phyloP scores from a whole-genome alignment of 2,329 filamentous ascomycete species.

The Thielaviopsis cerberus region DNA sequence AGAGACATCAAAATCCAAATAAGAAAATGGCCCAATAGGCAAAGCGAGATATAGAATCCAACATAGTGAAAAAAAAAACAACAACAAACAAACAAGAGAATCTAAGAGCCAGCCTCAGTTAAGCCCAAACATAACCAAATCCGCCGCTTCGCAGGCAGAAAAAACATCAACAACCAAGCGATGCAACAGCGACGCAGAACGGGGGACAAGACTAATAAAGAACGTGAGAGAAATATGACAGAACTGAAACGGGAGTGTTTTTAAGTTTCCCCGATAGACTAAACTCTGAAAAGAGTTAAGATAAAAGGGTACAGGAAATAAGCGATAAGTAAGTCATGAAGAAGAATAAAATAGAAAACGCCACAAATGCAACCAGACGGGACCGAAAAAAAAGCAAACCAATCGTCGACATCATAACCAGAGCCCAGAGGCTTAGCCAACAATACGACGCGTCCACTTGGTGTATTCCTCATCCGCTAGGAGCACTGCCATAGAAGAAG shows the following conservation, averaged over 20 bases:
- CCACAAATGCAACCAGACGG: not conserved
- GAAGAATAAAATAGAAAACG: not conserved
- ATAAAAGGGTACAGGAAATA: not conserved
- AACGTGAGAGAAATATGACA: not conserved
- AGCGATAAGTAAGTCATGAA: not conserved
- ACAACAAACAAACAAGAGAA: not conserved
- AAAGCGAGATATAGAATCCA: no score
- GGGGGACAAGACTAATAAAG: not conserved
- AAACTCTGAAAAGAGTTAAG: not conserved
- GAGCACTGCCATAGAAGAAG: constrained; percentile 17
- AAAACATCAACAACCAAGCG: not conserved
- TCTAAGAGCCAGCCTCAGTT: not conserved
- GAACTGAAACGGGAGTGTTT: not conserved
- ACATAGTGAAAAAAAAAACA: not conserved
- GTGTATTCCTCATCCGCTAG: constrained; percentile 16
- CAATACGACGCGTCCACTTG: constrained; percentile 16
- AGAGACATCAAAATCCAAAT: not conserved
- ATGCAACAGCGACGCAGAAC: not conserved
- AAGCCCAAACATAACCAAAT: not conserved
- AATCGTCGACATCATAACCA: not conserved
- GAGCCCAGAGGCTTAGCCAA: constrained; percentile 3
- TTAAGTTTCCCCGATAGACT: not conserved
- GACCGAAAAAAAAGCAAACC: not conserved
- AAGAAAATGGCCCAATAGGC: no score
- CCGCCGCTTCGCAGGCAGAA: not conserved